These are phyloP conservation scores for Coemansia sp. DNA, from an alignment of 192 early-diverging fungal genomes.

Conservation along the genomic window DNA sequence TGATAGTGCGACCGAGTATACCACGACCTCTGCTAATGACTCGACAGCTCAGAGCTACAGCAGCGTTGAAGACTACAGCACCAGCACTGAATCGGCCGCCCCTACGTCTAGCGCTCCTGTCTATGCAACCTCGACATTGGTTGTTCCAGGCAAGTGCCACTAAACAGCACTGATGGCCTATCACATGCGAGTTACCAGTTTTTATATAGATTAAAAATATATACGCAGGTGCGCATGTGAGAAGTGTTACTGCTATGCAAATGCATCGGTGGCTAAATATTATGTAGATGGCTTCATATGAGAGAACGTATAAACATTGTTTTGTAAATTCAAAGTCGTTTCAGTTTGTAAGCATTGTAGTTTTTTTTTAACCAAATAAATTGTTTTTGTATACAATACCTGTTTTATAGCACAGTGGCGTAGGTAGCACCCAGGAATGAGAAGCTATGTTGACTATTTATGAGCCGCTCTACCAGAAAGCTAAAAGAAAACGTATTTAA, in stretches of 20 bases:
- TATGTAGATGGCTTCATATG: neutral
- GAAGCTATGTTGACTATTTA: too few species aligned
- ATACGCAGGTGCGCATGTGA: too few species aligned
- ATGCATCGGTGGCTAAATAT: neutral
- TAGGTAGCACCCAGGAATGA: too few species aligned
- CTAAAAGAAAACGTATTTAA: too few species aligned
- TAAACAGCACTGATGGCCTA: neutral
- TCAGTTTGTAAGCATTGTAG: neutral
- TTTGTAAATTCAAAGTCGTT: neutral
- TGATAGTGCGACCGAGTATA: neutral
- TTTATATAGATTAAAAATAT: too few species aligned
- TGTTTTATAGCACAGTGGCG: too few species aligned
- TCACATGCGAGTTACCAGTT: too few species aligned
- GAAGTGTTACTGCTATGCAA: neutral
- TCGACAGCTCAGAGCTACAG: too few species aligned
- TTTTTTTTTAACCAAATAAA: neutral
- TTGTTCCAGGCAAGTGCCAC: constrained; percentile 32
- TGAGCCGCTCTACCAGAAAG: too few species aligned
- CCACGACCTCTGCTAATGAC: constrained; percentile 1
- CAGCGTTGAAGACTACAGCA: neutral
- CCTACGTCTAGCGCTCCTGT: constrained; percentile 24
- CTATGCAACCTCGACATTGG: constrained; percentile 1
- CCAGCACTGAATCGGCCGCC: neutral
- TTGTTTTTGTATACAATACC: neutral
- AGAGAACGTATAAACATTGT: neutral